A percentile compares a stretch with the other conserved stretches of the same genome.
Evolutionary conservation across 495 filamentous ascomycete species (phyloP).

Genomic region (Lophiotrema nucula): DNA sequence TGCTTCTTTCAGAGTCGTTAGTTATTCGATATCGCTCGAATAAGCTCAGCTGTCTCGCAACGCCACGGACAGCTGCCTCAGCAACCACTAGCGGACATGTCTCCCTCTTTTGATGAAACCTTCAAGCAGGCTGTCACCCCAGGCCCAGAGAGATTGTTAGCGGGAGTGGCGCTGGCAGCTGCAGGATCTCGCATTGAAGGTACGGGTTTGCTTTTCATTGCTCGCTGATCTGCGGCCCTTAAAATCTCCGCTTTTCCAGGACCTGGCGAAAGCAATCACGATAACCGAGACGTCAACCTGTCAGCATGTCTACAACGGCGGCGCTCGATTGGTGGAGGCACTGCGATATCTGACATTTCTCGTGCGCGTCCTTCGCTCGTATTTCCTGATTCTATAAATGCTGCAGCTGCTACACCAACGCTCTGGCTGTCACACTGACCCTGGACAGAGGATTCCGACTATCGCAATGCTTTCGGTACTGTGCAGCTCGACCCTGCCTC

Average conservation of each 20-base stretch:
- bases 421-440: background rate
- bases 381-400: conserved; percentile 1
- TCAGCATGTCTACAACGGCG: too few relatives aligned
- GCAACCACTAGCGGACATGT: too few relatives aligned
- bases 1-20: too few relatives aligned
- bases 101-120: conserved; percentile 4
- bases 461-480: conserved; percentile 10
- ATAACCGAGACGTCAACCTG: background rate
- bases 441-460: background rate
- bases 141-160: conserved; percentile 6
- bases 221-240: background rate
- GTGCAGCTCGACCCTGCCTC: conserved; percentile 10
- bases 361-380: background rate
- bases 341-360: too few relatives aligned
- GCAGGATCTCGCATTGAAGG: conserved; percentile 14
- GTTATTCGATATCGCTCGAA: too few relatives aligned
- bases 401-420: background rate
- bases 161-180: conserved; percentile 25
- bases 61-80: too few relatives aligned
- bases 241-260: background rate
- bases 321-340: conserved; percentile 3
- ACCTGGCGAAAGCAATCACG: background rate
- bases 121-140: conserved; percentile 20
- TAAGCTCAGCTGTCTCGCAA: too few relatives aligned
- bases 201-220: conserved; percentile 5